phyloP scores from a whole-genome alignment of 73 alveolate genomes.

The Tetrahymena elliotti region DNA sequence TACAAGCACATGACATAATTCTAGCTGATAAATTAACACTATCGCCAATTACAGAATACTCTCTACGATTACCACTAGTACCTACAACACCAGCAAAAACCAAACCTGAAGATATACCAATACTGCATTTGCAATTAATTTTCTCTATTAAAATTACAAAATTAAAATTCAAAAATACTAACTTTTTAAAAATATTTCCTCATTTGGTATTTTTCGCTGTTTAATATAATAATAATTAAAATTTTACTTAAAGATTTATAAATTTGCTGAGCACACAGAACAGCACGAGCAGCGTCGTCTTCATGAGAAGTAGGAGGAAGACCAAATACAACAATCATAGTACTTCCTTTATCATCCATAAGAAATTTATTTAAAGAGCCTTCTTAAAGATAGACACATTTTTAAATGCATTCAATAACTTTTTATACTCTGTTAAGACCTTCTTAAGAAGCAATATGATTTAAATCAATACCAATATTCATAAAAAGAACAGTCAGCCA shows the following conservation, averaged over 20 bases:
- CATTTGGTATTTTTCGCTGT: neutral
- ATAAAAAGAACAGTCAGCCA: slow-evolving; percentile 80
- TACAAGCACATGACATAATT: slow-evolving; percentile 57
- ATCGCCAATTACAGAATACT: slow-evolving; percentile 87
- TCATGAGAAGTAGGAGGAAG: slow-evolving; percentile 85
- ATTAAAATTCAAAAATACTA: no score
- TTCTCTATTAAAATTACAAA: slow-evolving; percentile 36
- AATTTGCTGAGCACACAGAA: slow-evolving; percentile 65
- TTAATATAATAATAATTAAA: no score
- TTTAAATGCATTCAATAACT: slow-evolving; percentile 56
- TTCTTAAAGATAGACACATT: slow-evolving; percentile 74
- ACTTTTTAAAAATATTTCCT: no score
- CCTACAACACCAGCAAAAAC: slow-evolving; percentile 95
- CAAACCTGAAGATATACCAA: slow-evolving; percentile 84
- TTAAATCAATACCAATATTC: slow-evolving; percentile 73
- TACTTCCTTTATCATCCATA: slow-evolving; percentile 85
- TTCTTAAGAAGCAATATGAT: slow-evolving; percentile 62
- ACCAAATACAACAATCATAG: slow-evolving; percentile 83
- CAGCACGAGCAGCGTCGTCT: slow-evolving; percentile 92
- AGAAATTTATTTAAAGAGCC: slow-evolving; percentile 87
- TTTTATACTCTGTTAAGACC: slow-evolving; percentile 70
- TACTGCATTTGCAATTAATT: slow-evolving; percentile 62
- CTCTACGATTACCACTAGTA: slow-evolving; percentile 82
- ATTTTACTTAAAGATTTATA: slow-evolving; percentile 17
- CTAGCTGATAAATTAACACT: slow-evolving; percentile 87